A percentile compares a stretch with the other conserved stretches of the same genome.
Evolutionary conservation across 768 basidiomycete genomes (phyloP).

Genomic region (Amanita pallidorosea): DNA sequence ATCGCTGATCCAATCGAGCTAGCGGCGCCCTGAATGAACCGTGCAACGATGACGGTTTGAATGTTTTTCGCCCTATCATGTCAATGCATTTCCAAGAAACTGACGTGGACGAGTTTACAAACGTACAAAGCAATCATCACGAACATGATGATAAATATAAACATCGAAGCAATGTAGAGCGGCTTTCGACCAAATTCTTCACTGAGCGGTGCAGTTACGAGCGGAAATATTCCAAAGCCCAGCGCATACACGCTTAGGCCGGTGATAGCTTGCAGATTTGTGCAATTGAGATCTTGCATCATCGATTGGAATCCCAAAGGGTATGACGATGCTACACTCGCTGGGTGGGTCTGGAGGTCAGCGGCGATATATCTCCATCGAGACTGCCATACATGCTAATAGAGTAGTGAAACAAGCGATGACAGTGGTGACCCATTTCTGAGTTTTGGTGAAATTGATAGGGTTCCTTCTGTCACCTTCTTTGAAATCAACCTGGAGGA

Average conservation of each 20-base stretch:
- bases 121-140: slow-evolving; percentile 35
- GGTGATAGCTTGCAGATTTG: slow-evolving; percentile 32
- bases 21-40: slow-evolving; percentile 55
- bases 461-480: slow-evolving; percentile 28
- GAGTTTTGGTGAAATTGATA: slow-evolving; percentile 20
- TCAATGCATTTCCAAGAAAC: neutral
- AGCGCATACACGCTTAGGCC: slow-evolving; percentile 44
- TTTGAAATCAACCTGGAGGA: neutral
- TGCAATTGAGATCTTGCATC: slow-evolving; percentile 38
- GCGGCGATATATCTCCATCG: neutral
- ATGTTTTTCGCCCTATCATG: slow-evolving; percentile 33
- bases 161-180: slow-evolving; percentile 39
- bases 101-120: neutral
- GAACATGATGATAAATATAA: slow-evolving; percentile 42
- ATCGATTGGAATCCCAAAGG: slow-evolving; percentile 48
- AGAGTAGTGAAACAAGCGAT: slow-evolving; percentile 37
- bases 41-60: slow-evolving; percentile 51
- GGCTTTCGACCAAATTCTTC: slow-evolving; percentile 64
- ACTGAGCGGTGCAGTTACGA: slow-evolving; percentile 58
- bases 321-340: slow-evolving; percentile 40
- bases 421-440: slow-evolving; percentile 19
- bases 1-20: slow-evolving; percentile 63
- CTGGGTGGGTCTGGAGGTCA: slow-evolving; percentile 17
- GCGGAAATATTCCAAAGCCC: slow-evolving; percentile 53
- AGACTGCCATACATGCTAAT: slow-evolving; percentile 28